Base-by-base conservation (phyloP, 257 asterid species). In the Gynochthodes officinalis region DNA sequence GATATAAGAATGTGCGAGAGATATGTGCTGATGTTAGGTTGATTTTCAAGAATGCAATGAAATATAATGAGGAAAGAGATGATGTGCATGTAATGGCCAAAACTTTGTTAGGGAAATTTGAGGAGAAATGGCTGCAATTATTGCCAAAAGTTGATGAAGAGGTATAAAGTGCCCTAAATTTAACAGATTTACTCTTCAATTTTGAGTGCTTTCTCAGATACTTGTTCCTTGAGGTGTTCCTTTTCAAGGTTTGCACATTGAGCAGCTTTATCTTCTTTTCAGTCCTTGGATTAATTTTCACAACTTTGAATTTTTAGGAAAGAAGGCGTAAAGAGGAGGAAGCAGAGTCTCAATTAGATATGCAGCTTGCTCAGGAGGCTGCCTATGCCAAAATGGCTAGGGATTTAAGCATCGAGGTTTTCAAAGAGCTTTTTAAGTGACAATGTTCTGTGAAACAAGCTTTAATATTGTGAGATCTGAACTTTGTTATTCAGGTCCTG, bases 141-240 rank as follows among this genome's bases (percentile, higher is more conserved):
- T 80, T 93, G 76, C 98, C 98, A 25, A 90, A 89, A 84, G 97
- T 90, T 67, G 96, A 93, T 79, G 93, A 89, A 83, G 98, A 93
- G 97, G 98, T 93, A 86, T 37, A 39, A 11, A 37, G 30, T 39
- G 46, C 61, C 64, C 40, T 27, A 44, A 46, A n/a, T 5, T n/a
- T n/a, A n/a, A n/a, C n/a, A 33, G 21, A 25, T 32, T 68, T 35
- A 10, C 48, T 40, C 37, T 53, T 2, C 15, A 5, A 58, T 43
- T n/a, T n/a, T 16, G 64, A 27, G 32, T 30, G 13, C 4, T 40
- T 27, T 70, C 28, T 46, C 16, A n/a, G 33, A 42, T 39, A 64
- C 39, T 52, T 25, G 2, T 50, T 33, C 30, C 67, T 35, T 60
- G 65, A 43, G 50, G 50, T 25, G 11, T 5, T 39, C 30, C 16